These are phyloP conservation scores for Mycena filopes DNA, from an alignment of 768 basidiomycete species.

Conservation along the genomic window DNA sequence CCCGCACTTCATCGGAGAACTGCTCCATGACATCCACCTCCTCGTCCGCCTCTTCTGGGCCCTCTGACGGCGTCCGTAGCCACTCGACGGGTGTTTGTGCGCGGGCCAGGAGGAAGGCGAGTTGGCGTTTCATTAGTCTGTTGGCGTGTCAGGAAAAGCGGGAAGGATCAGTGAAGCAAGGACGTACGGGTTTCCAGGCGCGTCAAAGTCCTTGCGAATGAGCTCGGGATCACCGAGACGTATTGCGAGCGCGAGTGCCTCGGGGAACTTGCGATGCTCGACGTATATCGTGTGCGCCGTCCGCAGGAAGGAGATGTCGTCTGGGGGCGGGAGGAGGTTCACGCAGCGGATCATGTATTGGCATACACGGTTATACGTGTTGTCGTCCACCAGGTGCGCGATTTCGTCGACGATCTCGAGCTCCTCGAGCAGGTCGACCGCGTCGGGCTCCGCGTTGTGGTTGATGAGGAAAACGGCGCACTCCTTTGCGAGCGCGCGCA, in stretches of 20 bases:
- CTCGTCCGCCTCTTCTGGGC: constrained; percentile 61
- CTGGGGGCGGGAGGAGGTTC: constrained; percentile 89
- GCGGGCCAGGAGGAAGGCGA: constrained; percentile 93
- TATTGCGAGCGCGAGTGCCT: constrained; percentile 89
- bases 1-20: constrained; percentile 82
- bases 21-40: constrained; percentile 71
- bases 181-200: constrained; percentile 87
- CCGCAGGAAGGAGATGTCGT: constrained; percentile 88
- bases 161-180: neutral
- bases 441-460: constrained; percentile 98
- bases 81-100: constrained; percentile 92
- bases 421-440: constrained; percentile 94
- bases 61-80: constrained; percentile 70
- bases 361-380: constrained; percentile 90
- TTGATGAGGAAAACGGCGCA: constrained; percentile 90
- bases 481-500: constrained; percentile 80
- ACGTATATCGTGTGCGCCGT: constrained; percentile 92
- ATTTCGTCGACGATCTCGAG: constrained; percentile 89
- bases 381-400: constrained; percentile 81
- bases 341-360: constrained; percentile 97
- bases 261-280: constrained; percentile 87
- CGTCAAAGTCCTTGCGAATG: constrained; percentile 88
- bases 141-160: neutral
- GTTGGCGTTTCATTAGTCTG: constrained; percentile 92
- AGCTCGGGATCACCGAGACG: constrained; percentile 83